Evolutionary conservation across 371 early-diverging fungal genomes (phyloP), one percentile per base, ranked within the genome.

Genomic region (Fennellomyces sp.): DNA sequence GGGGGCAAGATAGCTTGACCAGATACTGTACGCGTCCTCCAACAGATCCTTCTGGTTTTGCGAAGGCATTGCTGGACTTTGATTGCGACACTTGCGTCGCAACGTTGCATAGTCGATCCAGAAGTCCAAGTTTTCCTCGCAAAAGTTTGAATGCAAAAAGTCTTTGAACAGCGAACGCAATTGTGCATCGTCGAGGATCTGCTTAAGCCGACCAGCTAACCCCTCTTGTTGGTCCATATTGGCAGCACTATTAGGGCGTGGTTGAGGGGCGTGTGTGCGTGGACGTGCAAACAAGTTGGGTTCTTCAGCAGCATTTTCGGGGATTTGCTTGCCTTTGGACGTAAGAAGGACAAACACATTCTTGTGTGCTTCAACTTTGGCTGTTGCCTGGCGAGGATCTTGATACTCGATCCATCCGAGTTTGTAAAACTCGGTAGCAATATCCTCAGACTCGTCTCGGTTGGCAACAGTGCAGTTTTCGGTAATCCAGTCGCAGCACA

Each of bases 121-220:
- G 51, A 90, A 91, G 36, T 85, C 79, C 29, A 88, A 66, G 52
- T 90, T 91, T 52, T 91, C 91, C 57, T 87, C 88, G 61, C 89
- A 90, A 55, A 86, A 86, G 55, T 88, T 87, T 26, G 84, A 78
- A 17, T 82, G 73, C 23, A 88, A 64, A 63, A 87, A 90, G 51
- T 78, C 82, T 61, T 86, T 84, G 69, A 89, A 90, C 7, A 85
- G 72, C n/a, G 84, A 80, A 11, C 87, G 77, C 12, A 89, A 67
- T 5, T 73, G 76, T 0, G 78, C 59, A 58, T 78, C 84, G 19
- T 81, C 82, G 5, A 91, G 72, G 42, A 91, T 91, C 38, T 76
- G 63, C 41, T 80, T 80, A 2, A 91, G 77, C 17, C 59, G 58
- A 15, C 35, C 38, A 12, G 57, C 21, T 21, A 62, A 54, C 15